These are phyloP conservation scores for Triangularia verruculosa DNA, from an alignment of 2,329 filamentous ascomycete species.

Conservation along the genomic window DNA sequence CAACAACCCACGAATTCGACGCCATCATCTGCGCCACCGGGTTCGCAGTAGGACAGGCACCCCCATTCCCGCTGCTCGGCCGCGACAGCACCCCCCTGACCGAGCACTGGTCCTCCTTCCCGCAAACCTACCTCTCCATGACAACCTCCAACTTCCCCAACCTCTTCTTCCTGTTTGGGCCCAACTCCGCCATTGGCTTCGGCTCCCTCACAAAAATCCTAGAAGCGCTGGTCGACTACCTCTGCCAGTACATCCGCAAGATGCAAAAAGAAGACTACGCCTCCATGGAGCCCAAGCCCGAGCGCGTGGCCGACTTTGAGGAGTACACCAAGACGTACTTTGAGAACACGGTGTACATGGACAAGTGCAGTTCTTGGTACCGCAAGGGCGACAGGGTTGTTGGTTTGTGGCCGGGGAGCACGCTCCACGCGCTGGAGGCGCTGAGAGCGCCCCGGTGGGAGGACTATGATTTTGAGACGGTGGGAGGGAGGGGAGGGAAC, in stretches of 20 bases:
- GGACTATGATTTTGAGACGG: slow-evolving; percentile 42
- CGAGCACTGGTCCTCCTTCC: slow-evolving; percentile 38
- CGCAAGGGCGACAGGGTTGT: slow-evolving; percentile 42
- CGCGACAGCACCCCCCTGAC: slow-evolving; percentile 36
- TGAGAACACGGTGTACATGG: slow-evolving; percentile 46
- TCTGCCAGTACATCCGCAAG: slow-evolving; percentile 46
- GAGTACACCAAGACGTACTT: slow-evolving; percentile 48
- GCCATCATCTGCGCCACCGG: slow-evolving; percentile 48
- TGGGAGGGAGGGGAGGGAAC: slow-evolving; percentile 33
- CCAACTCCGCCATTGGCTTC: slow-evolving; percentile 47
- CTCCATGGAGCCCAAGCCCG: slow-evolving; percentile 42
- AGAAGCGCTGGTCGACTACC: slow-evolving; percentile 48
- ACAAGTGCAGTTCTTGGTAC: slow-evolving; percentile 54
- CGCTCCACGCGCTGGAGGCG: slow-evolving; percentile 43
- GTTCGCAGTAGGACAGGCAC: slow-evolving; percentile 40
- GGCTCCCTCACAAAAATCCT: slow-evolving; percentile 47
- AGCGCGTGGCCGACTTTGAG: slow-evolving; percentile 46
- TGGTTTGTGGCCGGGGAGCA: slow-evolving; percentile 46
- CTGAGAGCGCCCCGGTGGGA: slow-evolving; percentile 45
- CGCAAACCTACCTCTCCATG: slow-evolving; percentile 45
- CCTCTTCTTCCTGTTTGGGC: slow-evolving; percentile 47
- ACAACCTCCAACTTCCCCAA: slow-evolving; percentile 49
- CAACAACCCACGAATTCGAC: slow-evolving; percentile 38
- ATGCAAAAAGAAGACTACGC: slow-evolving; percentile 46
- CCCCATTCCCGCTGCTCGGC: slow-evolving; percentile 42